Conservation (phyloP, 1,139 yeast species). For the Ogataea hybrid region DNA sequence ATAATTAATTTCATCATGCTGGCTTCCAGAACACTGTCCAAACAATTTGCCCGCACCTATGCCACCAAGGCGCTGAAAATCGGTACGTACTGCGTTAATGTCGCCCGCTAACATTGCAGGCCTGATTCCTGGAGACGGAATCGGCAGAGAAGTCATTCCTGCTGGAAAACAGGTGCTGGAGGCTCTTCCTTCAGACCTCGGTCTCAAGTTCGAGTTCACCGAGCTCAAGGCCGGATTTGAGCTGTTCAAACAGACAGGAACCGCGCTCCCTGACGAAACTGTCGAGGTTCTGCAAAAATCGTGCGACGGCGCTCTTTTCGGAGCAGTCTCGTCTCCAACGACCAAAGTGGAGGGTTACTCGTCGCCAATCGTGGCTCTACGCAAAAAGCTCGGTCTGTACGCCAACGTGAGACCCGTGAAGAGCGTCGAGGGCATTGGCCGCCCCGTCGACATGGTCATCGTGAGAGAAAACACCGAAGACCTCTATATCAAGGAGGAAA, state of each 20-base stretch:
- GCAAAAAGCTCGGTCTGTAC: slow-evolving; percentile 90
- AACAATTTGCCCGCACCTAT: slow-evolving; percentile 35
- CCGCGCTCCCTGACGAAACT: slow-evolving; percentile 92
- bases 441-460: slow-evolving; percentile 95
- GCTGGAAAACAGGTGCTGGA: slow-evolving; percentile 87
- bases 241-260: slow-evolving; percentile 87
- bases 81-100: slow-evolving; percentile 24
- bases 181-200: slow-evolving; percentile 71
- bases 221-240: slow-evolving; percentile 94
- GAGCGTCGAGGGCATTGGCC: slow-evolving; percentile 77
- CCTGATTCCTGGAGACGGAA: slow-evolving; percentile 97
- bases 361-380: slow-evolving; percentile 95
- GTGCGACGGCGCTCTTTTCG: slow-evolving; percentile 97
- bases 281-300: slow-evolving; percentile 72
- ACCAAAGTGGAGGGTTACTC: slow-evolving; percentile 94
- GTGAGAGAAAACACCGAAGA: slow-evolving; percentile 99
- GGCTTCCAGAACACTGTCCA: slow-evolving; percentile 26
- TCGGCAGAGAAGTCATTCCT: slow-evolving; percentile 96
- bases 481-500: slow-evolving; percentile 91
- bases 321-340: slow-evolving; percentile 95
- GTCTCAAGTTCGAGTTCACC: slow-evolving; percentile 79
- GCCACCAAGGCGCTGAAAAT: slow-evolving; percentile 37
- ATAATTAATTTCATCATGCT: slow-evolving; percentile 18
- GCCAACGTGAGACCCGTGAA: slow-evolving; percentile 98
- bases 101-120: slow-evolving; percentile 27